phyloP scores from a whole-genome alignment of 2,329 filamentous ascomycete genomes.

The Beauveria sp. region DNA sequence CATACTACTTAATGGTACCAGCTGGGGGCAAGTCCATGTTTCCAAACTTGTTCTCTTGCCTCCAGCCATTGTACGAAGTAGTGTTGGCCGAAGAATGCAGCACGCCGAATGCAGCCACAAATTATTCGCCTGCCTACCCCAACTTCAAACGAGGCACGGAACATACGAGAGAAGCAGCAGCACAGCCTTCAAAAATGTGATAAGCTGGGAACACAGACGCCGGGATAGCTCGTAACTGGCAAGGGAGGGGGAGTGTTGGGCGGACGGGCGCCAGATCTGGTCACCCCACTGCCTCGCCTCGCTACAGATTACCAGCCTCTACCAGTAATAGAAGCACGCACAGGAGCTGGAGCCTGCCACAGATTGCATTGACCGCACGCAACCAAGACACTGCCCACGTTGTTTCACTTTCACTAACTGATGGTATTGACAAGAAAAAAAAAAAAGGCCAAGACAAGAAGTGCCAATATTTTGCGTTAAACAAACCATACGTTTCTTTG shows the following conservation, averaged over 20 bases:
- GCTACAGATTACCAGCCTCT: background rate
- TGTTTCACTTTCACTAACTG: background rate
- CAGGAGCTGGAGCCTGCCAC: too few relatives aligned
- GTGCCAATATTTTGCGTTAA: too few relatives aligned
- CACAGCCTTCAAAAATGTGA: slow-evolving; percentile 1
- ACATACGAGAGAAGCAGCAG: background rate
- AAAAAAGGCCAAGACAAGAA: too few relatives aligned
- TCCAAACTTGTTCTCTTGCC: background rate
- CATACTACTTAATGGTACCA: too few relatives aligned
- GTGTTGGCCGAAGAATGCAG: background rate
- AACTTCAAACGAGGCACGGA: background rate
- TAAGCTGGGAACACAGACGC: background rate
- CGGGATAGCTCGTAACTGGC: background rate
- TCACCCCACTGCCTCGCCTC: background rate
- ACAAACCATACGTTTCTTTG: too few relatives aligned
- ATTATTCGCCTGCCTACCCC: background rate
- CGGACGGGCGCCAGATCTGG: background rate
- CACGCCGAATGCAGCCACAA: background rate
- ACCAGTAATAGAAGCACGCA: too few relatives aligned
- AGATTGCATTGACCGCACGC: background rate
- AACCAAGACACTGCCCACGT: background rate
- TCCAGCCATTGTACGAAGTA: background rate
- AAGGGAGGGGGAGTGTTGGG: background rate
- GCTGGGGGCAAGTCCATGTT: too few relatives aligned
- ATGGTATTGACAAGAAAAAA: background rate